Conservation (phyloP, 1,139 yeast species). For the Pichia sp. region DNA sequence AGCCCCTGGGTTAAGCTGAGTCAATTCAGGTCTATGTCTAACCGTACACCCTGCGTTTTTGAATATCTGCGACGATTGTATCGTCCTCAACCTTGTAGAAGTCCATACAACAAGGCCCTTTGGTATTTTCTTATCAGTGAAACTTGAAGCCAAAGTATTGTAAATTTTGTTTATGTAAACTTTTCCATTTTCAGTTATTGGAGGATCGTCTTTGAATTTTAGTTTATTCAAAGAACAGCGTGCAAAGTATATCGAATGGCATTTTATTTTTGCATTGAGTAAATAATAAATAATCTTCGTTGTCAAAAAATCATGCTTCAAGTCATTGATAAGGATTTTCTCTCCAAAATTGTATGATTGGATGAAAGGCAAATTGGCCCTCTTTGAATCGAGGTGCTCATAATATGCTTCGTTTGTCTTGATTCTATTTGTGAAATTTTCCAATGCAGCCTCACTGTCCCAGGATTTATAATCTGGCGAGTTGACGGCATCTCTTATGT, state of each 20-base stretch:
- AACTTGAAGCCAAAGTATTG: conserved; percentile 38
- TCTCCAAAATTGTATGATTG: conserved; percentile 91
- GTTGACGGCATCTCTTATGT: conserved; percentile 79
- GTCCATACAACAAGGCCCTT: conserved; percentile 78
- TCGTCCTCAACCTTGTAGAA: conserved; percentile 79
- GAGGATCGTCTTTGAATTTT: conserved; percentile 59
- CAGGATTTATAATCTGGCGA: conserved; percentile 85
- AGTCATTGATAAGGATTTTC: conserved; percentile 70
- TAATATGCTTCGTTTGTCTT: conserved; percentile 41
- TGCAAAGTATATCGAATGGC: conserved; percentile 85
- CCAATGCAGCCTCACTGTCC: conserved; percentile 59
- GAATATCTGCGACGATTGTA: conserved; percentile 72
- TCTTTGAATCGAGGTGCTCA: conserved; percentile 41
- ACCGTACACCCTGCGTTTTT: conserved; percentile 53
- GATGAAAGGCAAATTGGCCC: conserved; percentile 57
- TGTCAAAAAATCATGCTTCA: conserved; percentile 81
- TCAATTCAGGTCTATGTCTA: conserved; percentile 73
- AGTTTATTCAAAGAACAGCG: conserved; percentile 65
- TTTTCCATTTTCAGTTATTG: conserved; percentile 56
- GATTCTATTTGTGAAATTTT: conserved; percentile 48
- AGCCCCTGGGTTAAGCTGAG: conserved; percentile 89
- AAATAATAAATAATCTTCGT: conserved; percentile 85
- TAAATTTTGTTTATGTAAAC: conserved; percentile 47
- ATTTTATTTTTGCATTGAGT: conserved; percentile 80
- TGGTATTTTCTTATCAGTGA: conserved; percentile 37